Conservation (phyloP, 1,139 yeast species). For the Diutina scorzettiae region DNA sequence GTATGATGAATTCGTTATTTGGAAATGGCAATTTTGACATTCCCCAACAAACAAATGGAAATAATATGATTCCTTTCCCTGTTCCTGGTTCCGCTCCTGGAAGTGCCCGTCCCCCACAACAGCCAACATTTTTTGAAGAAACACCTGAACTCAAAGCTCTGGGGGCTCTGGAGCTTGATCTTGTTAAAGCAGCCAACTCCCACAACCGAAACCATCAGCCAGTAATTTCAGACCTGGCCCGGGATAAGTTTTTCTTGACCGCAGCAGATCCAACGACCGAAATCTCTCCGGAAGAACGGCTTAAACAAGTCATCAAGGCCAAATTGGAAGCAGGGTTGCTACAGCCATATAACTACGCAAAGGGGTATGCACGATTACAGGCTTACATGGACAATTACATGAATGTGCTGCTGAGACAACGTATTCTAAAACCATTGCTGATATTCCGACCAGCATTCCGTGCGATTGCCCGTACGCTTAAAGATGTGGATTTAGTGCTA, state of each 20-base stretch:
- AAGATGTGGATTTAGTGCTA: conserved; percentile 81
- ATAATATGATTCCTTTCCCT: too few relatives aligned
- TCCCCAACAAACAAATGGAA: too few relatives aligned
- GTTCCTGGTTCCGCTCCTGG: neutral
- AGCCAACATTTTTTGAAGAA: conserved; percentile 1
- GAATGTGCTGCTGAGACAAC: conserved; percentile 73
- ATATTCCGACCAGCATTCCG: conserved; percentile 89
- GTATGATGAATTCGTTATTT: neutral
- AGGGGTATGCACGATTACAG: conserved; percentile 85
- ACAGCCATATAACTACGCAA: conserved; percentile 89
- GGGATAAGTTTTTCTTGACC: conserved; percentile 86
- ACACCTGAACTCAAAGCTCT: neutral
- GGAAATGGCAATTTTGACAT: neutral
- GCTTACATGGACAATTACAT: conserved; percentile 88
- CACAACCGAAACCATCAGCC: conserved; percentile 17
- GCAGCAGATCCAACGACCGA: conserved; percentile 97
- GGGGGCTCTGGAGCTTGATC: neutral
- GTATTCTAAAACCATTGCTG: conserved; percentile 80
- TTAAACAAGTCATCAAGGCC: conserved; percentile 92
- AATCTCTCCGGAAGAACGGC: conserved; percentile 85
- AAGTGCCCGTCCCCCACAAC: neutral
- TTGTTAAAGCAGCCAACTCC: conserved; percentile 1
- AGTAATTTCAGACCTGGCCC: conserved; percentile 62
- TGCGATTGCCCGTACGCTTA: conserved; percentile 81
- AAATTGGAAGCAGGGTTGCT: conserved; percentile 87